Evolutionary conservation across 192 early-diverging fungal species (phyloP).

Genomic region (Pilaira anomala): DNA sequence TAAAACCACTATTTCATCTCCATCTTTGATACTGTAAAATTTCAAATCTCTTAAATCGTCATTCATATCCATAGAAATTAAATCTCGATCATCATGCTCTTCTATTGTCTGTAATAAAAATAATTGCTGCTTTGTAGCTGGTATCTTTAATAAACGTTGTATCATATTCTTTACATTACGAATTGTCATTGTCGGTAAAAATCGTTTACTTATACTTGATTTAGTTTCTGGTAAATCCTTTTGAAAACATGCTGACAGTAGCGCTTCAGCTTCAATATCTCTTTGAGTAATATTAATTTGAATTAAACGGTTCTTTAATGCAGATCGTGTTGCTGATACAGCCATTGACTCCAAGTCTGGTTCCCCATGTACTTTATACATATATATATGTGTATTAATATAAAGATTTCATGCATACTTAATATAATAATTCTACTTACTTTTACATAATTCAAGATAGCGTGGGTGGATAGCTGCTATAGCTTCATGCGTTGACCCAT

Average conservation of each 20-base stretch:
- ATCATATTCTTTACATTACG: slow-evolving; percentile 46
- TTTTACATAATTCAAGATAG: slow-evolving; percentile 47
- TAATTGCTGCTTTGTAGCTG: slow-evolving; percentile 39
- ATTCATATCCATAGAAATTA: slow-evolving; percentile 32
- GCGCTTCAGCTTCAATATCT: slow-evolving; percentile 4
- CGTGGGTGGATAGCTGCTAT: slow-evolving; percentile 44
- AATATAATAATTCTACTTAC: slow-evolving; percentile 21
- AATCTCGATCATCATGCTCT: not conserved
- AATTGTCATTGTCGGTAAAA: slow-evolving; percentile 49
- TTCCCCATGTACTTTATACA: slow-evolving; percentile 24
- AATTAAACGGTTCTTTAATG: slow-evolving; percentile 13
- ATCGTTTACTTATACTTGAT: slow-evolving; percentile 26
- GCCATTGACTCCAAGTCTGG: slow-evolving; percentile 12
- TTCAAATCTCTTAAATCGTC: slow-evolving; percentile 51
- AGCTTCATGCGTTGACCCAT: slow-evolving; percentile 35
- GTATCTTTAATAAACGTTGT: slow-evolving; percentile 47
- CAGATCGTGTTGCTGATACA: not conserved
- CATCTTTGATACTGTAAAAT: slow-evolving; percentile 45
- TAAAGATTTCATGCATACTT: not conserved
- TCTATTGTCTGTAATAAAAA: slow-evolving; percentile 31
- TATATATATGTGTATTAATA: not conserved
- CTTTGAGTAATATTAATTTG: slow-evolving; percentile 32
- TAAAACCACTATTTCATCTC: slow-evolving; percentile 43
- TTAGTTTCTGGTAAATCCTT: slow-evolving; percentile 19
- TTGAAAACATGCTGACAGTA: not conserved